phyloP scores from a whole-genome alignment of 345 rosid species.

The Turritis glabra region DNA sequence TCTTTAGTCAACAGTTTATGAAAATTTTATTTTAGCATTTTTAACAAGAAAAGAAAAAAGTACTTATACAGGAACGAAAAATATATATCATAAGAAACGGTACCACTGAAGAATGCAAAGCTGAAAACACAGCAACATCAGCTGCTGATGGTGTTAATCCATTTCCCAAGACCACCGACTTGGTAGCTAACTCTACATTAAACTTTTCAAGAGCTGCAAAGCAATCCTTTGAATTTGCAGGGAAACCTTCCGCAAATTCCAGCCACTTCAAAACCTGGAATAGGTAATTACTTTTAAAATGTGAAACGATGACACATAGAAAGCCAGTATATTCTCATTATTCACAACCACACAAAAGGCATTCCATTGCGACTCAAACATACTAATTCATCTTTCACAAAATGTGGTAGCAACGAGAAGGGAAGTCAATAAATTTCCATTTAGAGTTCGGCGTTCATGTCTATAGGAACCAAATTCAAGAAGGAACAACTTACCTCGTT shows the following conservation, averaged over 20 bases:
- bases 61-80: neutral
- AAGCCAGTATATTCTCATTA: neutral
- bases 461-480: neutral
- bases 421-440: neutral
- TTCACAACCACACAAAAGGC: neutral
- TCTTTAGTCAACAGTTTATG: neutral
- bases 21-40: neutral
- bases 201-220: conserved; percentile 49
- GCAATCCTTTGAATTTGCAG: conserved; percentile 47
- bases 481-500: conserved; percentile 42
- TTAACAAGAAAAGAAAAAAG: neutral
- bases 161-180: conserved; percentile 70
- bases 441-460: neutral
- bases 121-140: conserved; percentile 71
- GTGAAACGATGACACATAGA: neutral
- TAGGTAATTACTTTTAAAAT: conserved; percentile 2
- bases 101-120: conserved; percentile 73
- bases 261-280: conserved; percentile 78
- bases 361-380: conserved; percentile 1
- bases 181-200: conserved; percentile 59
- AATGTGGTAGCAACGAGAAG: neutral
- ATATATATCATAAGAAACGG: neutral
- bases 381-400: neutral
- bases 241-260: conserved; percentile 60
- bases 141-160: conserved; percentile 79